phyloP scores from a whole-genome alignment of 2,329 filamentous ascomycete genomes.

The Didymella exigua region DNA sequence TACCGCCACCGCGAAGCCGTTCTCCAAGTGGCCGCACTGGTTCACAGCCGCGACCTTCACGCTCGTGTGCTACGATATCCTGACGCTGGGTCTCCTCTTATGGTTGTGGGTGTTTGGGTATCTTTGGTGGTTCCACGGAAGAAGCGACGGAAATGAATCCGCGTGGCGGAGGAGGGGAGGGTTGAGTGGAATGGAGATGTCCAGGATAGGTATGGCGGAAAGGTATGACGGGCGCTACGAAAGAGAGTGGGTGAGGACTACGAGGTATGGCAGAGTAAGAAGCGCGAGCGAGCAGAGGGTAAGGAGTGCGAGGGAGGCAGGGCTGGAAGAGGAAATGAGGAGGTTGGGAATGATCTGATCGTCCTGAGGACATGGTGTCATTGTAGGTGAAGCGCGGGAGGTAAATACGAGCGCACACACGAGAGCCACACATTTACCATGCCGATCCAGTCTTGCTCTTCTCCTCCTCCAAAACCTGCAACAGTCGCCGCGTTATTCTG shows the following conservation, averaged over 20 bases:
- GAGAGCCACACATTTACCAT: neutral
- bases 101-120: conserved; percentile 23
- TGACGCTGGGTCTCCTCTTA: conserved; percentile 14
- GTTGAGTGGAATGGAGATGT: neutral
- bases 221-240: neutral
- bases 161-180: neutral
- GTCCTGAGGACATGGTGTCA: neutral
- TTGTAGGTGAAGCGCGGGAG: too few species aligned
- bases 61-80: conserved; percentile 29
- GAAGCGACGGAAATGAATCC: neutral
- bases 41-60: conserved; percentile 14
- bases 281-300: neutral
- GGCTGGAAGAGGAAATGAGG: conserved; percentile 32
- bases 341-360: conserved; percentile 27
- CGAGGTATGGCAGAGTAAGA: neutral
- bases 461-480: conserved; percentile 48
- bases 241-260: neutral
- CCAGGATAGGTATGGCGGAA: neutral
- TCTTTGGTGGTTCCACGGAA: conserved; percentile 5
- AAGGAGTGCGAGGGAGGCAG: conserved; percentile 4
- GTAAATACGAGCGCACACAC: neutral
- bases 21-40: conserved; percentile 15
- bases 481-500: conserved; percentile 49
- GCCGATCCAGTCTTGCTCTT: conserved; percentile 15
- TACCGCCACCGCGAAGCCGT: neutral